phyloP scores from a whole-genome alignment of 192 early-diverging fungal species.

The Nowakowskiella sp. region DNA sequence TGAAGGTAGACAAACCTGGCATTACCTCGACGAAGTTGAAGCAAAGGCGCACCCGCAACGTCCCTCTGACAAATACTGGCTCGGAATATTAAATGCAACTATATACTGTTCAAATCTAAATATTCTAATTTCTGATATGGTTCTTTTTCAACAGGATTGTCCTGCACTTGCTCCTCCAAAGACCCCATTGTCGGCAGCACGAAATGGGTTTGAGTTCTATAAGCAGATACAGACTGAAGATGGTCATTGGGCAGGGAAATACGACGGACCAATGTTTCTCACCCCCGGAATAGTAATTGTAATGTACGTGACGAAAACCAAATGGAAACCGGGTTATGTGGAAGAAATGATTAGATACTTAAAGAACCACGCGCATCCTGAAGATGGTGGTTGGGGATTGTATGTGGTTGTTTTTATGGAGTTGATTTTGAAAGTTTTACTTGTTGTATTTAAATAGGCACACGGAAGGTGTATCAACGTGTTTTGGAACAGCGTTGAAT shows the following conservation, averaged over 20 bases:
- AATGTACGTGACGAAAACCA: slow-evolving; percentile 74
- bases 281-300: slow-evolving; percentile 84
- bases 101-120: background rate
- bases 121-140: slow-evolving; percentile 1
- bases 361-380: slow-evolving; percentile 65
- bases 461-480: slow-evolving; percentile 83
- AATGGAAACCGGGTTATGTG: slow-evolving; percentile 52
- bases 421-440: no score
- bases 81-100: slow-evolving; percentile 42
- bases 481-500: slow-evolving; percentile 93
- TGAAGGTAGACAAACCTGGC: slow-evolving; percentile 88
- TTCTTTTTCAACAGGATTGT: slow-evolving; percentile 24
- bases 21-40: slow-evolving; percentile 54
- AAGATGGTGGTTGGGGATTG: slow-evolving; percentile 97
- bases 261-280: slow-evolving; percentile 96
- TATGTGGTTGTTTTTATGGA: slow-evolving; percentile 24
- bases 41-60: slow-evolving; percentile 62
- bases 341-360: slow-evolving; percentile 85
- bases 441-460: slow-evolving; percentile 46
- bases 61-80: slow-evolving; percentile 79
- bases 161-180: slow-evolving; percentile 46
- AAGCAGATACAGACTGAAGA: slow-evolving; percentile 78
- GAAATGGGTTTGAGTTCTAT: slow-evolving; percentile 88
- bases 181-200: slow-evolving; percentile 72
- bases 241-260: slow-evolving; percentile 94